phyloP scores from a whole-genome alignment of 495 filamentous ascomycete species.

The Tuber magnatum region DNA sequence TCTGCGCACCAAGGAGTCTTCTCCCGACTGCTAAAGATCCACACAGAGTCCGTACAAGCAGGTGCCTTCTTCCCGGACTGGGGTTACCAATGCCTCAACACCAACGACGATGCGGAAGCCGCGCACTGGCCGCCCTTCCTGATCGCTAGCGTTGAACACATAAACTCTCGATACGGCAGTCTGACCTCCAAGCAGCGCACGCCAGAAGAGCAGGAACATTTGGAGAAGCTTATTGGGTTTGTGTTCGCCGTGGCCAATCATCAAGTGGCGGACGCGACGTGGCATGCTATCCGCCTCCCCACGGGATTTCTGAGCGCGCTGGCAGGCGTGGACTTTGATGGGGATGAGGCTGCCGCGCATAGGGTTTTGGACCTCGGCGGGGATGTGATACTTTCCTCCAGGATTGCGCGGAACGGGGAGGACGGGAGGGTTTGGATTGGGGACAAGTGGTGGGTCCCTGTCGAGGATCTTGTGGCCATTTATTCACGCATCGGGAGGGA shows the following conservation, averaged over 20 bases:
- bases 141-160: conserved; percentile 34
- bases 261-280: conserved; percentile 38
- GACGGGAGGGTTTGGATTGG: conserved; percentile 23
- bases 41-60: conserved; percentile 35
- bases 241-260: conserved; percentile 33
- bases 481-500: conserved; percentile 30
- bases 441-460: conserved; percentile 29
- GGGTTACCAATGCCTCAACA: conserved; percentile 40
- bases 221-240: conserved; percentile 33
- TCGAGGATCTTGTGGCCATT: conserved; percentile 32
- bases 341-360: conserved; percentile 27
- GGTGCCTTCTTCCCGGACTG: conserved; percentile 42
- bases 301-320: conserved; percentile 27
- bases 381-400: conserved; percentile 27
- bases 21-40: conserved; percentile 27
- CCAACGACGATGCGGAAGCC: conserved; percentile 30
- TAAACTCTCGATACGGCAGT: conserved; percentile 31
- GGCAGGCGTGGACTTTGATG: conserved; percentile 31
- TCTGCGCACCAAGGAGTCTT: conserved; percentile 23
- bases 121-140: conserved; percentile 41
- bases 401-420: conserved; percentile 24
- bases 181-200: conserved; percentile 18
- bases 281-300: conserved; percentile 37
- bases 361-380: conserved; percentile 32
- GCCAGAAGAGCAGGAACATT: conserved; percentile 28